A percentile compares a stretch with the other conserved stretches of the same genome.
These are phyloP conservation scores for Malus hybrid DNA, from an alignment of 331 rosid species.

Conservation along the genomic window DNA sequence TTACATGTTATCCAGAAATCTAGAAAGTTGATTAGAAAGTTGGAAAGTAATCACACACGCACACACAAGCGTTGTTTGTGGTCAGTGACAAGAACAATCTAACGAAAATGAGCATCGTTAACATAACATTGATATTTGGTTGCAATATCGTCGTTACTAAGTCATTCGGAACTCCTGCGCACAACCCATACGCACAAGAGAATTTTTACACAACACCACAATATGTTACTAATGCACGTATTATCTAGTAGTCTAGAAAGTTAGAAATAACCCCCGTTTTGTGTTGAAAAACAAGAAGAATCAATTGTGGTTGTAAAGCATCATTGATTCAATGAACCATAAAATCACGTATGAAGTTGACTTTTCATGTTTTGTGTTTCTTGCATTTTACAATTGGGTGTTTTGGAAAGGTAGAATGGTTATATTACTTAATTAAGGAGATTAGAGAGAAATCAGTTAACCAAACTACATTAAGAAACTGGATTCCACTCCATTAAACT, in stretches of 20 bases:
- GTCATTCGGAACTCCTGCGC: not conserved
- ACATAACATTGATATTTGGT: not conserved
- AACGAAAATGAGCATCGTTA: too few relatives aligned
- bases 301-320: not conserved
- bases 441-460: constrained; percentile 14
- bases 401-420: too few relatives aligned
- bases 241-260: too few relatives aligned
- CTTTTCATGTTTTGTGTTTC: constrained; percentile 12
- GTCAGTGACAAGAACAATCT: too few relatives aligned
- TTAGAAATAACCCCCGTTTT: not conserved
- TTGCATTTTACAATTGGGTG: not conserved
- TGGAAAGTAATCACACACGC: too few relatives aligned
- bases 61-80: too few relatives aligned
- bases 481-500: too few relatives aligned
- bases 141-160: not conserved
- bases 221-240: not conserved
- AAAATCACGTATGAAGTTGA: constrained; percentile 21
- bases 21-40: not conserved
- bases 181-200: not conserved
- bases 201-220: not conserved
- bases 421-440: not conserved
- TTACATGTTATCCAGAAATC: not conserved
- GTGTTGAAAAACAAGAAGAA: not conserved
- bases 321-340: constrained; percentile 17
- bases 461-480: not conserved